Conservation (phyloP, 345 rosid genomes). For the Murraya paniculata region DNA sequence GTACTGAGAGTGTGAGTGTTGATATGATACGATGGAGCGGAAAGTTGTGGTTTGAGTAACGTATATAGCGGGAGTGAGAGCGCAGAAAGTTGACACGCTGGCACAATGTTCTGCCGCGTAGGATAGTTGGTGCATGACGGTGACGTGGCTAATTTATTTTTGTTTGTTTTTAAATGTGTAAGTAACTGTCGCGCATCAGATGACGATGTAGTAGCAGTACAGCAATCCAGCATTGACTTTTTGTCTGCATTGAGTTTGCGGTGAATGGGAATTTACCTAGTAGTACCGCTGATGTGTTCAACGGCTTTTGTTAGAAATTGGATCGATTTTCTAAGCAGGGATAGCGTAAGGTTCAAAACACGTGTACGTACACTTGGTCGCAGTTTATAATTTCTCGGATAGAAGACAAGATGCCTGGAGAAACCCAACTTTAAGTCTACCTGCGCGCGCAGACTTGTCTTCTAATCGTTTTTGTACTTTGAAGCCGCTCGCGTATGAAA, state of each 20-base stretch:
- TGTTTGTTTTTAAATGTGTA: neutral
- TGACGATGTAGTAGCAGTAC: neutral
- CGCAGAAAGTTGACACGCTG: constrained; percentile 15
- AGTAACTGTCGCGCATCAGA: neutral
- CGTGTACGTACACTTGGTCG: neutral
- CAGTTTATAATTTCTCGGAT: neutral
- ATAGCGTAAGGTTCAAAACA: too few relatives aligned
- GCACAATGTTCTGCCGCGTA: constrained; percentile 19
- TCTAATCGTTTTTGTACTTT: too few relatives aligned
- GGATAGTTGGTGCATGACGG: neutral
- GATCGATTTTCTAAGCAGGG: too few relatives aligned
- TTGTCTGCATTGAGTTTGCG: neutral
- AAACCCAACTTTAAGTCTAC: too few relatives aligned
- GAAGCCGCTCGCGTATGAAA: too few relatives aligned
- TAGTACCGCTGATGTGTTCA: neutral
- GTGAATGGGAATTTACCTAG: neutral
- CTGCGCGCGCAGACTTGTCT: neutral
- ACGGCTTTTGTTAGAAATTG: neutral
- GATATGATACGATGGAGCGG: neutral
- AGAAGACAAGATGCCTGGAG: neutral
- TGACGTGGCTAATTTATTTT: constrained; percentile 26
- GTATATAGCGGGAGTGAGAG: neutral
- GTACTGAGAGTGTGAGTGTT: neutral
- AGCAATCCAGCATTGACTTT: neutral
- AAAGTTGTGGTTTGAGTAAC: neutral